These are phyloP conservation scores for Cytospora leucostoma DNA, from an alignment of 2,329 filamentous ascomycete species.

Conservation along the genomic window DNA sequence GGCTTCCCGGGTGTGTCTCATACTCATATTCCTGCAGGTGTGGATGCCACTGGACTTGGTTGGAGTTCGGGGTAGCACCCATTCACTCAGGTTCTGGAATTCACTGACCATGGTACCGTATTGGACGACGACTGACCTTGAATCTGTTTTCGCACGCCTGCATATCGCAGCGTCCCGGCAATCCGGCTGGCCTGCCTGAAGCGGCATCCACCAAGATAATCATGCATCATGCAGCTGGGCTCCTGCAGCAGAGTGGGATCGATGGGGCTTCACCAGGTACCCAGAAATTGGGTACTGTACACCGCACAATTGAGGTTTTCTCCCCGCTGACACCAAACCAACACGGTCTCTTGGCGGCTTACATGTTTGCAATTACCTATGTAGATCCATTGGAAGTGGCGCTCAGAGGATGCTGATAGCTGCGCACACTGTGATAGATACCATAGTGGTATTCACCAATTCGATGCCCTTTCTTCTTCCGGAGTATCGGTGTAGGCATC, in stretches of 20 bases:
- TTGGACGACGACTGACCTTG: too few relatives aligned
- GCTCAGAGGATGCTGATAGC: neutral
- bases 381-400: neutral
- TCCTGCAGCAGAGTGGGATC: constrained; percentile 13
- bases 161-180: too few relatives aligned
- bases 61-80: too few relatives aligned
- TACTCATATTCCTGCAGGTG: too few relatives aligned
- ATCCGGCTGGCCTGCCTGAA: too few relatives aligned
- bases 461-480: neutral
- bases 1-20: too few relatives aligned
- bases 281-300: too few relatives aligned
- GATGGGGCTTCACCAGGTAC: neutral
- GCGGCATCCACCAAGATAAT: neutral
- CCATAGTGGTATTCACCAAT: neutral
- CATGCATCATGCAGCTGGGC: constrained; percentile 1
- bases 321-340: neutral
- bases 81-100: too few relatives aligned
- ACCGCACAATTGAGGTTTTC: neutral
- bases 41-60: too few relatives aligned
- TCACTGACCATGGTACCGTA: too few relatives aligned
- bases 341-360: neutral
- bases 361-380: neutral
- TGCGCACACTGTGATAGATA: neutral
- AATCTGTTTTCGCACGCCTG: too few relatives aligned
- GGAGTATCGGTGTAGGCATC: neutral